Conservation (phyloP, 2,329 filamentous ascomycete species). For the Alternaria solani region DNA sequence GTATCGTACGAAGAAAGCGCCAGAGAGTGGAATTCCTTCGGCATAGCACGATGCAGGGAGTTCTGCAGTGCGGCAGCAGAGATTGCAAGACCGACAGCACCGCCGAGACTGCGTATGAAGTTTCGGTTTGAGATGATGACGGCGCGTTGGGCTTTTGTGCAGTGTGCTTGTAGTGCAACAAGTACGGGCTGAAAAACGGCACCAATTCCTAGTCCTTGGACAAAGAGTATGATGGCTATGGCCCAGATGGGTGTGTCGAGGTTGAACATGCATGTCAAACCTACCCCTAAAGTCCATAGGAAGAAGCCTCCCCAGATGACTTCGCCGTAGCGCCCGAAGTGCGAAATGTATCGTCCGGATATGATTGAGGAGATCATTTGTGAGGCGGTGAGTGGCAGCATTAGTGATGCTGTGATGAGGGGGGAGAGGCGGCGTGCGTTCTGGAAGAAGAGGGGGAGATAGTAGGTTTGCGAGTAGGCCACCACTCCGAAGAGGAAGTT, state of each 20-base stretch:
- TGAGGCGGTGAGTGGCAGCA: conserved; percentile 51
- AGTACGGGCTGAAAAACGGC: conserved; percentile 58
- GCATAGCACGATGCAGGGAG: conserved; percentile 25
- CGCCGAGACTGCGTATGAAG: conserved; percentile 68
- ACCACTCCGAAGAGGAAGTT: conserved; percentile 67
- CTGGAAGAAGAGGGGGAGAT: conserved; percentile 69
- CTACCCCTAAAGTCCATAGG: conserved; percentile 61
- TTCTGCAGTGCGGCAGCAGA: conserved; percentile 29
- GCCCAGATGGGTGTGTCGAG: conserved; percentile 53
- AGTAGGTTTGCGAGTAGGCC: conserved; percentile 68
- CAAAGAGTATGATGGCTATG: conserved; percentile 62
- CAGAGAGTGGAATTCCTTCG: conserved; percentile 18
- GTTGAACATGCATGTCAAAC: conserved; percentile 62
- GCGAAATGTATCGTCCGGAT: conserved; percentile 67
- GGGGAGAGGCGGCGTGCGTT: conserved; percentile 60
- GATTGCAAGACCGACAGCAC: conserved; percentile 65
- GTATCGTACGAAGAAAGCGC: conserved; percentile 21
- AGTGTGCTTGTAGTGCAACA: conserved; percentile 57
- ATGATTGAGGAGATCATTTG: conserved; percentile 53
- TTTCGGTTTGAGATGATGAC: conserved; percentile 70
- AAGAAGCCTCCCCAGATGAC: conserved; percentile 56
- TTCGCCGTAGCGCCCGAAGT: conserved; percentile 61
- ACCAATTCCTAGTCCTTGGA: conserved; percentile 59
- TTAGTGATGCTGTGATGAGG: conserved; percentile 60
- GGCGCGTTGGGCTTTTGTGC: conserved; percentile 64